Base-by-base conservation (phyloP, 257 asterid species). In the Striga asiatica region DNA sequence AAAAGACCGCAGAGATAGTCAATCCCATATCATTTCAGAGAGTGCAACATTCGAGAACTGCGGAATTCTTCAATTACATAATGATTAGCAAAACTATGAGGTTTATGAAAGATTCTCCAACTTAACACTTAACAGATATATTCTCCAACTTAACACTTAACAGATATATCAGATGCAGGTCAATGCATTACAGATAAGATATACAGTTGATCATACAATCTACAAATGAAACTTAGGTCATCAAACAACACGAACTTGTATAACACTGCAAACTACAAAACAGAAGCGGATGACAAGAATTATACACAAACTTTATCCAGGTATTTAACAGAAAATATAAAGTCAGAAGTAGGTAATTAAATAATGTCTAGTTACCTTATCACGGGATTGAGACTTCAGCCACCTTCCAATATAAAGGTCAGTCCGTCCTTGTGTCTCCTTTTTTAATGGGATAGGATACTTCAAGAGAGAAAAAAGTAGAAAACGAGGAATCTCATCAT, bases 311-410 rank as follows among this genome's bases (percentile, higher is more conserved):
- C 43, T 41, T 9, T 51, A 47, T 12, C 65, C 51, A 13, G 24
- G 13, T n/a, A 37, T 7, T 35, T 25, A 31, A 25, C 16, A 16
- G 20, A 57, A 50, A 32, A 38, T 11, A 14, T 18, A 59, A 7
- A 2, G 18, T 31, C 45, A 37, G 48, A 52, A 21, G 37, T 31
- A 56, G 6, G 51, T 17, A 38, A 37, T 18, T 8, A 20, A 56
- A 50, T 57, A 45, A 28, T 28, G 17, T n/a, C 1, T 50, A 22
- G 56, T 50, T 69, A 84, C 97, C 97, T 88, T 84, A 64, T 84
- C 91, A 35, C 95, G 89, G 53, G 93, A 86, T 58, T 80, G 97
- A 58, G 81, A 78, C 73, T 78, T 84, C 70, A 88, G 47, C 97
- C 97, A 88, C 73, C 74, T 84, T 57, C 77, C 74, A 66, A 88